Percentiles rank a stretch among this genome's conserved stretches.
These are phyloP conservation scores for Oldenlandia corymbosa DNA, from an alignment of 257 asterid genomes.

Conservation along the genomic window DNA sequence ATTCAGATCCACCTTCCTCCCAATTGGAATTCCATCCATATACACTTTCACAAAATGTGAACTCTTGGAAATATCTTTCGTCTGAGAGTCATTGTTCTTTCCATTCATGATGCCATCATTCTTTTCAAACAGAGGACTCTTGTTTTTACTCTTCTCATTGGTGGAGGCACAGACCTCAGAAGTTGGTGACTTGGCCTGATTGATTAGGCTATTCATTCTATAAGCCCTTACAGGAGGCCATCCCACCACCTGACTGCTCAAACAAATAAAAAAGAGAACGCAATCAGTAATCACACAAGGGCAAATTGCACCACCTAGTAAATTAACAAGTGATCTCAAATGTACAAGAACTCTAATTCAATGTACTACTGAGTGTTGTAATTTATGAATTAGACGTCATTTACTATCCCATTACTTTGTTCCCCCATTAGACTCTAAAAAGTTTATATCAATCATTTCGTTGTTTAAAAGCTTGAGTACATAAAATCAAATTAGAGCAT, in stretches of 20 bases:
- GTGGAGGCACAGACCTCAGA: constrained; percentile 25
- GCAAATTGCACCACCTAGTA: background rate
- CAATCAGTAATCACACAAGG: too few species aligned
- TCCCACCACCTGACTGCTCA: constrained; percentile 50
- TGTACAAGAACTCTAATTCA: background rate
- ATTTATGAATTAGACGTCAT: background rate
- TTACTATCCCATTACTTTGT: background rate
- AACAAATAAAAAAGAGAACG: background rate
- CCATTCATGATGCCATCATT: constrained; percentile 17
- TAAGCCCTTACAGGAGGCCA: constrained; percentile 49
- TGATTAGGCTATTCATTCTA: constrained; percentile 37
- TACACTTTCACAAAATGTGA: constrained; percentile 80
- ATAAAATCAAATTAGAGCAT: background rate
- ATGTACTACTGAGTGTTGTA: background rate
- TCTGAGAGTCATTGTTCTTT: constrained; percentile 28
- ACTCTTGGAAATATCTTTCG: constrained; percentile 27
- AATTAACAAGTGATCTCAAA: background rate
- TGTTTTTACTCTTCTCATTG: constrained; percentile 38
- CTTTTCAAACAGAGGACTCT: constrained; percentile 14
- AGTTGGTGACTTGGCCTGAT: constrained; percentile 28
- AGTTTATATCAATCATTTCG: background rate
- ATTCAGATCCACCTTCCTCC: constrained; percentile 77
- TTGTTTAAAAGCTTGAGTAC: background rate
- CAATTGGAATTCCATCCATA: constrained; percentile 82
- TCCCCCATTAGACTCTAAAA: background rate